Conservation (phyloP, 805 yeast genomes). For the Starmerella sp. region DNA sequence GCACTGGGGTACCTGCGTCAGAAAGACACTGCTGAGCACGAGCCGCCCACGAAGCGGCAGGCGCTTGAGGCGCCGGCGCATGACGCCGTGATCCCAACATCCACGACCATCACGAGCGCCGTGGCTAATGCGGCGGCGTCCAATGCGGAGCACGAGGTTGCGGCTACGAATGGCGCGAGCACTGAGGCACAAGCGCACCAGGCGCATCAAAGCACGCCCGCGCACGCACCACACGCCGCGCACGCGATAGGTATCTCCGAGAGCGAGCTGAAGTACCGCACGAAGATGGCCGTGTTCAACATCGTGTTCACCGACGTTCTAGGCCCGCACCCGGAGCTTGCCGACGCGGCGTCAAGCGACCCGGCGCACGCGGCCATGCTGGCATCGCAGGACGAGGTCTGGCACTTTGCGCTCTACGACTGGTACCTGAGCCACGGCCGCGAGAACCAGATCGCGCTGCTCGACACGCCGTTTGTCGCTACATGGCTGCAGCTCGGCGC, state of each 20-base stretch:
- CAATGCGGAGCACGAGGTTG: no score
- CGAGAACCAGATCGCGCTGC: conserved; percentile 62
- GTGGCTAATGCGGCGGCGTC: not conserved
- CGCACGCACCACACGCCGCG: not conserved
- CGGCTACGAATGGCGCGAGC: not conserved
- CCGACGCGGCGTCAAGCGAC: conserved; percentile 39
- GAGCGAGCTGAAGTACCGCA: conserved; percentile 36
- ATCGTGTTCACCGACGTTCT: conserved; percentile 59
- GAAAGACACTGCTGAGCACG: conserved; percentile 31
- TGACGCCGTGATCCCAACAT: conserved; percentile 2
- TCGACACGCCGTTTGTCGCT: conserved; percentile 71
- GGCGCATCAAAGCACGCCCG: not conserved
- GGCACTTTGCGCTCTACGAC: conserved; percentile 84
- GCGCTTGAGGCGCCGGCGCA: not conserved
- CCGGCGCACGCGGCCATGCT: conserved; percentile 64
- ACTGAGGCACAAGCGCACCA: no score
- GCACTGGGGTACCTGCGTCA: conserved; percentile 45
- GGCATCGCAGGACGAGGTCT: conserved; percentile 63
- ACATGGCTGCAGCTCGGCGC: conserved; percentile 51
- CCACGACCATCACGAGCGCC: not conserved
- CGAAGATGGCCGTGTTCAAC: conserved; percentile 51
- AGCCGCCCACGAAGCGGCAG: conserved; percentile 6
- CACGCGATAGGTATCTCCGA: not conserved
- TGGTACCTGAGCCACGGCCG: conserved; percentile 78
- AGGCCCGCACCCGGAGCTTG: conserved; percentile 47